Evolutionary conservation across 371 early-diverging fungal species (phyloP).

Genomic region (Saksenaea vasiformis): DNA sequence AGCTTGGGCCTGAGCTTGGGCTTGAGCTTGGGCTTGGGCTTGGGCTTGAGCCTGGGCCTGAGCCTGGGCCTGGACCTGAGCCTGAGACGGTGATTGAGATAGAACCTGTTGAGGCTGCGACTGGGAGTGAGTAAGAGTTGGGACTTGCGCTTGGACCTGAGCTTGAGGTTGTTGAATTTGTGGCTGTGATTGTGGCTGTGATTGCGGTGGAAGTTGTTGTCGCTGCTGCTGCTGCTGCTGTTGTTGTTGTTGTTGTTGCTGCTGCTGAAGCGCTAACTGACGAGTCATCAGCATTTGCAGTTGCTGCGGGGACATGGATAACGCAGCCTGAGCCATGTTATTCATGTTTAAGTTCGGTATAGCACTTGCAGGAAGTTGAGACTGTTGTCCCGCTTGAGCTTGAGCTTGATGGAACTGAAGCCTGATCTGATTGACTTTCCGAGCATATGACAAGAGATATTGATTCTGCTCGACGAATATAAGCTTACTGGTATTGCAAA

Average conservation of each 20-base stretch:
- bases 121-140: neutral
- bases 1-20: slow-evolving; percentile 13
- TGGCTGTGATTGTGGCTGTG: slow-evolving; percentile 7
- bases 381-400: slow-evolving; percentile 12
- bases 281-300: slow-evolving; percentile 33
- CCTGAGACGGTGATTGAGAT: slow-evolving; percentile 17
- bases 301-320: slow-evolving; percentile 34
- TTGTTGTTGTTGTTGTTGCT: slow-evolving; percentile 26
- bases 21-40: slow-evolving; percentile 8
- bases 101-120: slow-evolving; percentile 12
- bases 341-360: slow-evolving; percentile 25
- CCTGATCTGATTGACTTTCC: slow-evolving; percentile 42
- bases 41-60: slow-evolving; percentile 23
- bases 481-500: neutral
- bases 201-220: neutral
- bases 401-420: slow-evolving; percentile 16
- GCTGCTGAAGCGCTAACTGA: slow-evolving; percentile 35
- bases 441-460: slow-evolving; percentile 38
- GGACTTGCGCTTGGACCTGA: neutral
- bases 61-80: slow-evolving; percentile 19
- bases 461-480: slow-evolving; percentile 31
- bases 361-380: slow-evolving; percentile 30
- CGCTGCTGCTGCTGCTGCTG: slow-evolving; percentile 20
- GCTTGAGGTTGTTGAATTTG: slow-evolving; percentile 14
- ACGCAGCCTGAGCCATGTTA: slow-evolving; percentile 16